Conservation (phyloP, 345 rosid genomes). For the Gossypium bickii region DNA sequence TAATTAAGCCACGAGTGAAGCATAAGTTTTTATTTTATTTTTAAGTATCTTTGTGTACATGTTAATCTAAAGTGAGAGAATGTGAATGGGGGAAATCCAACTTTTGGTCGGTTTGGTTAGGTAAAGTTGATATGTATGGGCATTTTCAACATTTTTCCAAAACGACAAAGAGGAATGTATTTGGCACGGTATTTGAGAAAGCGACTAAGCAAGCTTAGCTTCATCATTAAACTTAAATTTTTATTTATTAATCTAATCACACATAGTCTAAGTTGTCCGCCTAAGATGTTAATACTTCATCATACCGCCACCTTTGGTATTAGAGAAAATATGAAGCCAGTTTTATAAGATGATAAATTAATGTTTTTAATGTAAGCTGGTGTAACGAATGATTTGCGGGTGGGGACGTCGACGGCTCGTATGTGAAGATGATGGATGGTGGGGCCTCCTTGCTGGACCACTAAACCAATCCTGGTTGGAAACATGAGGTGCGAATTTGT, state of each 20-base stretch:
- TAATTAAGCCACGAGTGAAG: constrained; percentile 10
- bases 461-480: constrained; percentile 5
- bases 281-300: constrained; percentile 8
- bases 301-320: neutral
- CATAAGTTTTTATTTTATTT: neutral
- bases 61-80: constrained; percentile 2
- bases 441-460: constrained; percentile 7
- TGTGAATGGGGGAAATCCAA: constrained; percentile 16
- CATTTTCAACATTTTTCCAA: constrained; percentile 22
- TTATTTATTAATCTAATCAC: neutral
- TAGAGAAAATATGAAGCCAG: too few relatives aligned
- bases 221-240: neutral
- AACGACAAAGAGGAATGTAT: constrained; percentile 24
- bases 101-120: constrained; percentile 37
- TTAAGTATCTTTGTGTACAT: neutral
- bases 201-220: constrained; percentile 12
- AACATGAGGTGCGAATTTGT: neutral
- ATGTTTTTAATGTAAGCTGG: neutral
- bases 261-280: constrained; percentile 19
- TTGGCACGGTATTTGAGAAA: constrained; percentile 4
- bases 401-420: neutral
- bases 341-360: neutral
- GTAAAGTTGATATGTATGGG: constrained; percentile 24
- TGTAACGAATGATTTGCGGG: neutral
- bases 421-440: neutral